phyloP scores from a whole-genome alignment of 495 filamentous ascomycete species.

The Podospora pseudocomata region DNA sequence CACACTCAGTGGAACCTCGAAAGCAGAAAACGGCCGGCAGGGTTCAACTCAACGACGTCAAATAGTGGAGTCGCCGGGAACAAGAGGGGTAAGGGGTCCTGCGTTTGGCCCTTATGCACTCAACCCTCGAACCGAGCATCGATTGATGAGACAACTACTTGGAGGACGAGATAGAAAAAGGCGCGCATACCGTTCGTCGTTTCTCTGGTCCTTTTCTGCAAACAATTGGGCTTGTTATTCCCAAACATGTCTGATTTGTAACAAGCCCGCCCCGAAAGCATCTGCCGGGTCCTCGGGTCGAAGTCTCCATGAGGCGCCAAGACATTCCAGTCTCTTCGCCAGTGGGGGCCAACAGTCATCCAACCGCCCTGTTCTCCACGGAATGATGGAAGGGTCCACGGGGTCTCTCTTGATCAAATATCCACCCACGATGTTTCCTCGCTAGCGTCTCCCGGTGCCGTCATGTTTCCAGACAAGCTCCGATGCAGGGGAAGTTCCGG shows the following conservation, averaged over 20 bases:
- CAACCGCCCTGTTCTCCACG: not conserved
- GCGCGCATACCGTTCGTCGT: not conserved
- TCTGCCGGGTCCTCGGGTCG: not conserved
- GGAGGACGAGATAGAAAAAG: not conserved
- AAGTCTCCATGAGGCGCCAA: conserved; percentile 14
- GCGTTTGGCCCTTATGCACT: not conserved
- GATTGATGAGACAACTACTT: not conserved
- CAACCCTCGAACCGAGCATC: not conserved
- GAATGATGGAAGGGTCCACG: conserved; percentile 4
- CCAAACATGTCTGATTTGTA: not conserved
- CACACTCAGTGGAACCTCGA: not conserved
- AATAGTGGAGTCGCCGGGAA: not conserved
- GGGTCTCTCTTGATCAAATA: not conserved
- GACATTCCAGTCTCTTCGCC: conserved; percentile 24
- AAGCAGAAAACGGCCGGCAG: not conserved
- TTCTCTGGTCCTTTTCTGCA: not conserved
- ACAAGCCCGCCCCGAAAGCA: not conserved
- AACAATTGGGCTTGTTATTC: not conserved
- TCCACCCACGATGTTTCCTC: not conserved
- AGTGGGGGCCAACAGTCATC: not conserved
- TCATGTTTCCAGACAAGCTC: not conserved
- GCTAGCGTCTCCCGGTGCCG: not conserved
- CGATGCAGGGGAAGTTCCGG: not conserved
- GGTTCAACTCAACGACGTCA: not conserved
- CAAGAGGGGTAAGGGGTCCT: not conserved